Evolutionary conservation across 768 basidiomycete species (phyloP).

Genomic region (Rhodocollybia butyracea): DNA sequence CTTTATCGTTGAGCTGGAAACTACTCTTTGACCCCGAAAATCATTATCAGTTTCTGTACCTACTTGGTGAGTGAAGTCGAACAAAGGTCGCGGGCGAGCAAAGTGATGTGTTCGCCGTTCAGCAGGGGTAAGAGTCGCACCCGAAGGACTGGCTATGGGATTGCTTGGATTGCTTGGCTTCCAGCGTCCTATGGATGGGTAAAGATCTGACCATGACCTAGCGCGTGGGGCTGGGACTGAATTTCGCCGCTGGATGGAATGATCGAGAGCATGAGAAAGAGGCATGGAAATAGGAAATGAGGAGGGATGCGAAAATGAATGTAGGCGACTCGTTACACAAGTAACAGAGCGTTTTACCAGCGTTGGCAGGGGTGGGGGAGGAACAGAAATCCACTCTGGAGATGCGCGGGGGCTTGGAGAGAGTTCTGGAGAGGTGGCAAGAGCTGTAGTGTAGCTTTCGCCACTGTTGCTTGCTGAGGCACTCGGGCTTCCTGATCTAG

Average conservation of each 20-base stretch:
- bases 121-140: neutral
- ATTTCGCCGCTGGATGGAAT: slow-evolving; percentile 32
- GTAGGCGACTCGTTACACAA: slow-evolving; percentile 27
- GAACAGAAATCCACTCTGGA: slow-evolving; percentile 57
- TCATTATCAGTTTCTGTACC: neutral
- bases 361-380: slow-evolving; percentile 53
- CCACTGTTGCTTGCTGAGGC: slow-evolving; percentile 8
- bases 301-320: slow-evolving; percentile 37
- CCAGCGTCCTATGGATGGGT: neutral
- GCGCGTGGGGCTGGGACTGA: slow-evolving; percentile 35
- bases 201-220: slow-evolving; percentile 1
- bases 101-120: neutral
- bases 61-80: neutral
- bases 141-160: neutral
- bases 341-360: slow-evolving; percentile 34
- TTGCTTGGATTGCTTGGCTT: neutral
- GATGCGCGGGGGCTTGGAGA: slow-evolving; percentile 14
- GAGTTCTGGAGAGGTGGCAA: slow-evolving; percentile 17
- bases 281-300: slow-evolving; percentile 43
- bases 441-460: slow-evolving; percentile 17
- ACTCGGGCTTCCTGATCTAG: slow-evolving; percentile 8
- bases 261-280: slow-evolving; percentile 25
- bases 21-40: neutral
- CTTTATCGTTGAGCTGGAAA: neutral
- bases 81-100: neutral